Evolutionary conservation across 2,329 filamentous ascomycete species (phyloP), one percentile per base, ranked within the genome.

Genomic region (Penicillium sp.): DNA sequence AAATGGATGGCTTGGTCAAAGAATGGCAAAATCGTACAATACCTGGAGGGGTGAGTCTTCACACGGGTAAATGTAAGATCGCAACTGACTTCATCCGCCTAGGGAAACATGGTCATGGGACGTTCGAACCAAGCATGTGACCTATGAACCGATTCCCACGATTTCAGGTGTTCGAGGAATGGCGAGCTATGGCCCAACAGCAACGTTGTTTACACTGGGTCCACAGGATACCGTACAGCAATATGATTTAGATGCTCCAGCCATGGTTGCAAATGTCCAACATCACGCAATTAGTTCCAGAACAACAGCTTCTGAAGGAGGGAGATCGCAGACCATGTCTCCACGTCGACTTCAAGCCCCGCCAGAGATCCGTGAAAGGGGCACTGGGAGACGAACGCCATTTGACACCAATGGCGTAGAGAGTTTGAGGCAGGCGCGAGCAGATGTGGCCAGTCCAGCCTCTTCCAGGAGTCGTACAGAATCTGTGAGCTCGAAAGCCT

Each of bases 1-100:
- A 95, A 95, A 66, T 98, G 93, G 93, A 90, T 96, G 76, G 86
- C 84, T 18, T 98, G 93, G 93, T 97, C 93, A 0, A 97, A 96
- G 72, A 97, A 95, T 73, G 93, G 93, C 35, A 86, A 90, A 57
- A 90, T 98, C 56, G 83, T 98, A 54, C 93, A 98, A 70, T 90
- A 84, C 69, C 86, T 88, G 4, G 89, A 96, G 70, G 83, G 85
- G 90, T 95, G 76, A 74, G 88, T 43, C 81, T 8, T 3, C n/a
- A n/a, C 9, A 36, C 4, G 2, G 34, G 7, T 1, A 6, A 25
- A 4, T 11, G 9, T n/a, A 5, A 7, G 24, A 24, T 6, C 24
- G 5, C 26, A 8, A 28, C 41, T 27, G 8, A 40, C 13, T 33
- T 29, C 6, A 26, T 12, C 6, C 29, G 8, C n/a, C 29, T 54